Evolutionary conservation across 2,329 filamentous ascomycete genomes (phyloP), one percentile per base, ranked within the genome.

Genomic region (Tolypocladium ovalisporum): DNA sequence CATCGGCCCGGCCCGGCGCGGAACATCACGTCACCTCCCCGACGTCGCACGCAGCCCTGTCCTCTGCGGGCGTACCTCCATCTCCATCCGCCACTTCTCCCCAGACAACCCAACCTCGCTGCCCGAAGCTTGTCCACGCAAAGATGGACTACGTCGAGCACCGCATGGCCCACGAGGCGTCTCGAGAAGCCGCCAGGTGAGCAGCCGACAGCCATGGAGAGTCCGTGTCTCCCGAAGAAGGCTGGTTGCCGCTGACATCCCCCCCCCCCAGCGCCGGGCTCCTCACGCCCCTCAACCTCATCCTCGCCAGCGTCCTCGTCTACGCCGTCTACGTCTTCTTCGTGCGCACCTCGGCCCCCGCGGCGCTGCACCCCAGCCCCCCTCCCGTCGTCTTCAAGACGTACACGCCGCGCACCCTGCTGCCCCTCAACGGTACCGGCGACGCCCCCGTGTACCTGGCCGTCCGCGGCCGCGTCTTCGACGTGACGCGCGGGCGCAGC

Each of bases 391-490:
- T 88, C 64, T 88, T 87, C 77, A 75, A 74, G 58, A 86, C 80
- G 57, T 88, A 90, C 76, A 93, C 86, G 17, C 89, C 89, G 29
- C 85, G 76, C 47, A 90, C 89, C 4, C 84, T 99, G n/a, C 81
- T 90, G 35, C 88, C 90, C 36, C 93, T 86, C 80, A 92, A 93
- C 75, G 94, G 94, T 70, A 75, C 79, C 56, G 80, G 88, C 66
- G 81, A 80, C 66, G 77, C 76, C 63, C 90, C 90, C 54, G 89
- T 97, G 57, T 96, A 90, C 74, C 82, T 99, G 54, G 89, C 90
- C n/a, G 91, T 97, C 22, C 88, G 90, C 47, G 92, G 94, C 55
- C 85, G 85, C 54, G 87, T 97, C 62, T 97, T 97, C 70, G 94
- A 99, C 70, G 93, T 97, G 29, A 85, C 86, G 0, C 76, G 85